Conservation (phyloP, 257 asterid genomes). For the Prunella vulgaris region DNA sequence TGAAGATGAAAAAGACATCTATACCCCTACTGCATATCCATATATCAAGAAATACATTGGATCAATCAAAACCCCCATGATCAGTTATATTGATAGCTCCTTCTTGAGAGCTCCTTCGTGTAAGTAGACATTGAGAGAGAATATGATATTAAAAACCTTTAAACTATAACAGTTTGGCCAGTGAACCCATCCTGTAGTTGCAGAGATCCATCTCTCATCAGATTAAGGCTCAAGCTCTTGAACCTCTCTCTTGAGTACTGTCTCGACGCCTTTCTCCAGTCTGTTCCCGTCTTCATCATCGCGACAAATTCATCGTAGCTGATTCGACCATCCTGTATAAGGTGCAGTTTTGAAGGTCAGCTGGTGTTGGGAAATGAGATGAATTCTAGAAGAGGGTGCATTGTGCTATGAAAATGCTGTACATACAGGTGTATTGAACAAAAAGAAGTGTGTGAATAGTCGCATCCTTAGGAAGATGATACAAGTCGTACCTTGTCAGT, state of each 20-base stretch:
- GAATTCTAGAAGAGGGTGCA: background rate
- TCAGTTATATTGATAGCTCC: conserved; percentile 16
- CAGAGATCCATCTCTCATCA: conserved; percentile 82
- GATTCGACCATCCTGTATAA: conserved; percentile 59
- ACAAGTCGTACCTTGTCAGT: conserved; percentile 73
- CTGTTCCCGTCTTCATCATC: conserved; percentile 84
- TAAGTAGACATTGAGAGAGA: background rate
- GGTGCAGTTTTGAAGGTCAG: conserved; percentile 1
- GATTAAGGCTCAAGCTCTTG: conserved; percentile 73
- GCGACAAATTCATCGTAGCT: conserved; percentile 76
- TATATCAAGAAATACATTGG: conserved; percentile 17
- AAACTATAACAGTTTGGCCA: conserved; percentile 64
- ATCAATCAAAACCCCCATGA: conserved; percentile 17
- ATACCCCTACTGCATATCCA: conserved; percentile 17
- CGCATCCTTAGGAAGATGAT: background rate
- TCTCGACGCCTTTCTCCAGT: conserved; percentile 89
- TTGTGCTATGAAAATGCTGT: no score
- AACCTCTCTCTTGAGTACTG: conserved; percentile 81
- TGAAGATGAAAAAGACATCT: background rate
- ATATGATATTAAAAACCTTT: conserved; percentile 7
- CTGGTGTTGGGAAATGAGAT: background rate
- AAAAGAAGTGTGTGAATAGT: no score
- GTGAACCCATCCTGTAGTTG: conserved; percentile 71
- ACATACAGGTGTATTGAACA: no score
- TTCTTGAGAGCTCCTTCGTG: conserved; percentile 15